Evolutionary conservation across 345 rosid species (phyloP).

Genomic region (Turritis glabra): DNA sequence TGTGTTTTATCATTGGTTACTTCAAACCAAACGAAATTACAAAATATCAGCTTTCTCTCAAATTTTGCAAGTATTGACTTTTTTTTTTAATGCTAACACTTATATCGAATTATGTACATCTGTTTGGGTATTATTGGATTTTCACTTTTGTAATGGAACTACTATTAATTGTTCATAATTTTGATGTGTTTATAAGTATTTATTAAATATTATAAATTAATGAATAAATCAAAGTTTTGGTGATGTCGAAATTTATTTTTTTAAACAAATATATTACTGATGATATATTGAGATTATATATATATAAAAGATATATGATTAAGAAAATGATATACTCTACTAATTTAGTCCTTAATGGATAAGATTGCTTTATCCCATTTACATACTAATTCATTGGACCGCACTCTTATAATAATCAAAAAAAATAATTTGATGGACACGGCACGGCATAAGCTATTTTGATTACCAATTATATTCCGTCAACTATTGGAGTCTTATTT

Average conservation of each 20-base stretch:
- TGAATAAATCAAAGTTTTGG: not conserved
- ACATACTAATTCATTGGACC: not conserved
- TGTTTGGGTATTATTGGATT: no score
- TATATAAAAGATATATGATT: no score
- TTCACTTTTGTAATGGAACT: no score
- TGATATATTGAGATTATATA: not conserved
- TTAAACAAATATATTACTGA: no score
- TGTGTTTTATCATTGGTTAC: not conserved
- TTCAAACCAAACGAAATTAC: not conserved
- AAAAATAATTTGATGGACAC: not conserved
- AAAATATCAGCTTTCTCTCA: no score
- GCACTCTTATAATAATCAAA: not conserved
- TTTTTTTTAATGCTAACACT: no score
- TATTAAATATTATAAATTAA: no score
- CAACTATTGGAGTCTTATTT: not conserved
- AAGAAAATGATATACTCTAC: no score
- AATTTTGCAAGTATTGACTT: not conserved
- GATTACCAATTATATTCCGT: not conserved
- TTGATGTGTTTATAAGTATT: not conserved
- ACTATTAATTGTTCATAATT: not conserved
- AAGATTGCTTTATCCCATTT: conserved; percentile 6
- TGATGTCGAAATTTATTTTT: not conserved
- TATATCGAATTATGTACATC: no score
- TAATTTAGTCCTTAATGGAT: not conserved
- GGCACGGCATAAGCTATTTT: conserved; percentile 1